Base-by-base conservation (phyloP, 495 filamentous ascomycete species). In the Lepidopterella palustris region DNA sequence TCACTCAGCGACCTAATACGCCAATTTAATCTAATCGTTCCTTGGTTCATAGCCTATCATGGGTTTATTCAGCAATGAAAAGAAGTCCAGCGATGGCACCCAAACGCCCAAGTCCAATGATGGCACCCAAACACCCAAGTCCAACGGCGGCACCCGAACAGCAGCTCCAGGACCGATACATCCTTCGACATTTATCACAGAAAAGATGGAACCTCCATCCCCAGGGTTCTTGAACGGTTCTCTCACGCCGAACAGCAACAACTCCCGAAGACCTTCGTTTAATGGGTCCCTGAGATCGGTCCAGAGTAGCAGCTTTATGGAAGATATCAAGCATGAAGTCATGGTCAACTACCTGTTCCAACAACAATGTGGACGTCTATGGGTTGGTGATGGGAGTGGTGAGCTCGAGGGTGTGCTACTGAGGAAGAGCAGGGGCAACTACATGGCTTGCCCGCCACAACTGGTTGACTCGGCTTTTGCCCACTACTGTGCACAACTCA, bases 331-430 rank as follows among this genome's bases (percentile, higher is more conserved):
- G 67, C 86, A 88, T 68, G 87, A 90, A 67, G 84, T 91, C 56
- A 90, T 91, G 87, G 87, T 86, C 40, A 90, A 87, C 67, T 89
- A 86, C 63, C 76, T 91, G 24, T 87, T 87, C 71, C 87, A 91
- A 66, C 87, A 90, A 68, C 86, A 88, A 71, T 86, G 82, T 53
- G 77, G 79, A 13, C 77, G 82, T 55, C 73, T 89, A 31, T 91
- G 87, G 87, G 81, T 88, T 10, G 81, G 80, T 29, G 83, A 87
- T 61, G 80, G 79, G 25, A 82, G 76, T 50, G 83, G 81, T 2
- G 79, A 85, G 62, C 71, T 83, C 21, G 87, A 91, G 68, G 87
- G 87, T 60, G 85, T 89, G 15, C 70, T 91, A 21, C 66, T 91
- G 18, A 79, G 86, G 59, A 89, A 88, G 65, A 70, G 75, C 28